phyloP scores from a whole-genome alignment of 2,329 filamentous ascomycete species.

The Thelonectria discophora region DNA sequence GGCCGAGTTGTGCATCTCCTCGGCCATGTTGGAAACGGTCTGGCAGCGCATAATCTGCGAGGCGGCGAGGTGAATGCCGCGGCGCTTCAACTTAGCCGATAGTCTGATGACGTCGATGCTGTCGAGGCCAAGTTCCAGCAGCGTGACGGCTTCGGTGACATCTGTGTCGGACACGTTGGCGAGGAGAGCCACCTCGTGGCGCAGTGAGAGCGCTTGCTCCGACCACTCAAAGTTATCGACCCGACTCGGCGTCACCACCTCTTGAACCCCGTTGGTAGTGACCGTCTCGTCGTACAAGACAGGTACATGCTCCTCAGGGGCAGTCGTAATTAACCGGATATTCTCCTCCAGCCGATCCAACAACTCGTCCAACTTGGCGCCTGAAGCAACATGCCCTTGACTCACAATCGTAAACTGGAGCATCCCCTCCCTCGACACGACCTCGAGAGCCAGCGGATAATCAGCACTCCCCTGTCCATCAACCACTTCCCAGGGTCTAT shows the following conservation, averaged over 20 bases:
- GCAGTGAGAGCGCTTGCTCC: conserved; percentile 59
- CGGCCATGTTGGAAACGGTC: conserved; percentile 69
- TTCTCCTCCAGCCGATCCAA: conserved; percentile 52
- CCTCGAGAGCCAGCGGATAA: conserved; percentile 82
- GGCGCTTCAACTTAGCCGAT: conserved; percentile 72
- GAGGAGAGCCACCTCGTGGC: conserved; percentile 70
- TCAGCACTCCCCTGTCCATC: conserved; percentile 64
- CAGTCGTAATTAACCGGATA: conserved; percentile 21
- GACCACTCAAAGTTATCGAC: conserved; percentile 66
- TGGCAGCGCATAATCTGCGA: conserved; percentile 79
- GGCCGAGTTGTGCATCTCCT: conserved; percentile 17
- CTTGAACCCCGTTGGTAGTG: not conserved
- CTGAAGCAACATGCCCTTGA: conserved; percentile 53
- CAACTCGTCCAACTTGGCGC: conserved; percentile 37
- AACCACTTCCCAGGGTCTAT: conserved; percentile 62
- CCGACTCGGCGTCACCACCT: conserved; percentile 46
- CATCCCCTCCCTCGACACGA: conserved; percentile 61
- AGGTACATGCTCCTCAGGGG: conserved; percentile 24
- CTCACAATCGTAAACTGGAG: conserved; percentile 69
- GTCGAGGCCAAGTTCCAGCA: conserved; percentile 87
- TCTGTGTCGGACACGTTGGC: conserved; percentile 60
- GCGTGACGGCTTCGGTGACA: conserved; percentile 67
- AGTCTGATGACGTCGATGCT: conserved; percentile 93
- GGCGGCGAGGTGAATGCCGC: conserved; percentile 70
- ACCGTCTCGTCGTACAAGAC: not conserved